These are phyloP conservation scores for Spizellomyces punctatus DNA, from an alignment of 192 early-diverging fungal species.

Conservation along the genomic window DNA sequence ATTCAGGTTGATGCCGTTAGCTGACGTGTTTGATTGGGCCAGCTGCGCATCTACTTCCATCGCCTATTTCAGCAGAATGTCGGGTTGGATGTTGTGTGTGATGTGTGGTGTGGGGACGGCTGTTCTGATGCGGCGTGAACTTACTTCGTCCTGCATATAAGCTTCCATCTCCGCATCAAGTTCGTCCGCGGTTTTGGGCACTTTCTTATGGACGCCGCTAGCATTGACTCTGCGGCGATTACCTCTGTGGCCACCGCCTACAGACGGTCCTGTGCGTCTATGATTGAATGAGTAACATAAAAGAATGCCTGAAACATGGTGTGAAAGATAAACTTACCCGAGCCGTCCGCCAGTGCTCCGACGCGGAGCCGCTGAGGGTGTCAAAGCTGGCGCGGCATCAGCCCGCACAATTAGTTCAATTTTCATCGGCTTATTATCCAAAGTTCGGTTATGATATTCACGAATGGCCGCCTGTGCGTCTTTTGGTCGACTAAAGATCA, in stretches of 20 bases:
- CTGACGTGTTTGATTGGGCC: background rate
- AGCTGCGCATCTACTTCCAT: slow-evolving; percentile 18
- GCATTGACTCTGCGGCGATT: background rate
- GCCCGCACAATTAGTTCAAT: slow-evolving; percentile 47
- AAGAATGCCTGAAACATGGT: background rate
- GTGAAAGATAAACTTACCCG: slow-evolving; percentile 6
- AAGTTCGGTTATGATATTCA: slow-evolving; percentile 52
- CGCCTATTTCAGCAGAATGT: background rate
- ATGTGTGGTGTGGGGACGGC: no score
- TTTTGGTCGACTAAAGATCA: slow-evolving; percentile 34
- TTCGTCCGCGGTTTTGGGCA: slow-evolving; percentile 27
- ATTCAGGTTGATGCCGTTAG: slow-evolving; percentile 27
- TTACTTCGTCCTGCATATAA: slow-evolving; percentile 48
- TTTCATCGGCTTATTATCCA: slow-evolving; percentile 52
- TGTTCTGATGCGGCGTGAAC: background rate
- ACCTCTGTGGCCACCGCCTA: slow-evolving; percentile 1
- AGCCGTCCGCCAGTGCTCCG: background rate
- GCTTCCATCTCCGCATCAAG: slow-evolving; percentile 55
- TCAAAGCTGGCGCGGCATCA: slow-evolving; percentile 17
- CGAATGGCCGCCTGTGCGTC: slow-evolving; percentile 41
- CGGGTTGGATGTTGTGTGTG: no score
- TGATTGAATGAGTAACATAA: background rate
- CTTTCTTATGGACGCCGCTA: slow-evolving; percentile 17
- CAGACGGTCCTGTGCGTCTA: slow-evolving; percentile 8
- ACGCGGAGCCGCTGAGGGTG: background rate